Conservation (phyloP, 371 early-diverging fungal species). For the Mortierella polycephala region DNA sequence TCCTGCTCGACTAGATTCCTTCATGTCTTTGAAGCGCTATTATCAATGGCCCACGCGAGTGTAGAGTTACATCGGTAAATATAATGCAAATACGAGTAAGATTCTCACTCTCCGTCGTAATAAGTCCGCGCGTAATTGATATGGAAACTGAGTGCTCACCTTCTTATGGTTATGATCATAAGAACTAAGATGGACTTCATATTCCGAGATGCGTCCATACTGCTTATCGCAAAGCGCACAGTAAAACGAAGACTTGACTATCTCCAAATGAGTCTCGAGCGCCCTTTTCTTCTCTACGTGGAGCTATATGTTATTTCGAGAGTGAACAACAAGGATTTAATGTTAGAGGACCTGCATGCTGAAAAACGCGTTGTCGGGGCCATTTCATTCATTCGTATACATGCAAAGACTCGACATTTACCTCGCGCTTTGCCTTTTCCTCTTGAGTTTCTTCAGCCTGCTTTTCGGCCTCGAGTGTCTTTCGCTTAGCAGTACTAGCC, state of each 20-base stretch:
- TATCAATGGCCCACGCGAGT: not conserved
- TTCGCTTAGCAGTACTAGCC: slow-evolving; percentile 70
- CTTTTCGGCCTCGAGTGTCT: slow-evolving; percentile 64
- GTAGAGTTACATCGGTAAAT: not conserved
- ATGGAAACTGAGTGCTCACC: slow-evolving; percentile 42
- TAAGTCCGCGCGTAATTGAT: too few species aligned
- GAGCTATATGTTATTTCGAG: slow-evolving; percentile 28
- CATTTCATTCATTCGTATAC: too few species aligned
- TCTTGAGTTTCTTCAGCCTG: slow-evolving; percentile 74
- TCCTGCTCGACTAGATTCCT: slow-evolving; percentile 63
- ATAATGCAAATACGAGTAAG: not conserved
- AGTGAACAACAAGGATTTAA: too few species aligned
- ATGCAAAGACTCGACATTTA: slow-evolving; percentile 5
- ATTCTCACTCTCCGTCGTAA: too few species aligned
- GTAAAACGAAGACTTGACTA: slow-evolving; percentile 77
- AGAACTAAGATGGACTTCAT: slow-evolving; percentile 79
- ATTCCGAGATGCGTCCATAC: slow-evolving; percentile 78
- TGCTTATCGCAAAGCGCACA: slow-evolving; percentile 85
- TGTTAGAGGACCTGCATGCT: not conserved
- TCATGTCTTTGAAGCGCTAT: slow-evolving; percentile 84
- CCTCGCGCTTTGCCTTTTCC: slow-evolving; percentile 37
- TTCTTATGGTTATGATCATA: slow-evolving; percentile 85
- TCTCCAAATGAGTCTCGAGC: slow-evolving; percentile 68
- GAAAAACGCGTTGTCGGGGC: too few species aligned
- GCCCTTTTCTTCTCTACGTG: slow-evolving; percentile 61